A percentile compares a stretch with the other conserved stretches of the same genome.
phyloP scores from a whole-genome alignment of 257 asterid species.

The Ballota nigra region DNA sequence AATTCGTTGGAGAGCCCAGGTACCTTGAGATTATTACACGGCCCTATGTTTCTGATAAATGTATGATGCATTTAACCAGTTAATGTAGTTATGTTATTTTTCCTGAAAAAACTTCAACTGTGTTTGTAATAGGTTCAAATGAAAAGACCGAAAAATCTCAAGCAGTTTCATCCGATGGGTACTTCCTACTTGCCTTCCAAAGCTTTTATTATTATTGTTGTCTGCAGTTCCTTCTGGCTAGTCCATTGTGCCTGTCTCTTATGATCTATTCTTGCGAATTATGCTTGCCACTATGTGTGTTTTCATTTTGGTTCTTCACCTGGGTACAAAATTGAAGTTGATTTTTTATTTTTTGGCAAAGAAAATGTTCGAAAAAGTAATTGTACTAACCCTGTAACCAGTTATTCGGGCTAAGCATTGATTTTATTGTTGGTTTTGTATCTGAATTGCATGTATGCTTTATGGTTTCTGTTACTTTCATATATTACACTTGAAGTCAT shows the following conservation, averaged over 20 bases:
- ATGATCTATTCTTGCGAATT: background rate
- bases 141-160: constrained; percentile 37
- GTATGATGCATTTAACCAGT: background rate
- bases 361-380: background rate
- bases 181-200: constrained; percentile 31
- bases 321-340: background rate
- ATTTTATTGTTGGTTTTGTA: constrained; percentile 1
- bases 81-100: background rate
- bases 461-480: background rate
- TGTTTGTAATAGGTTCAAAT: constrained; percentile 41
- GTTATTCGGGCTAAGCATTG: constrained; percentile 1
- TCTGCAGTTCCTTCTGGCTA: background rate
- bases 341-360: background rate
- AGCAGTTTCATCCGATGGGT: constrained; percentile 47
- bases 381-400: constrained; percentile 7
- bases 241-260: constrained; percentile 1
- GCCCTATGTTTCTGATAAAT: constrained; percentile 7
- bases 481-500: background rate
- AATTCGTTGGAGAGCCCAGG: constrained; percentile 37
- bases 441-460: constrained; percentile 5
- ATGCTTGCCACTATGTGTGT: background rate
- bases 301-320: background rate
- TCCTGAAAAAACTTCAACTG: constrained; percentile 18
- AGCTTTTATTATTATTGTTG: constrained; percentile 11
- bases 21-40: constrained; percentile 18